Conservation (phyloP, 164 flowering plant species). For the Amborella trichopoda region DNA sequence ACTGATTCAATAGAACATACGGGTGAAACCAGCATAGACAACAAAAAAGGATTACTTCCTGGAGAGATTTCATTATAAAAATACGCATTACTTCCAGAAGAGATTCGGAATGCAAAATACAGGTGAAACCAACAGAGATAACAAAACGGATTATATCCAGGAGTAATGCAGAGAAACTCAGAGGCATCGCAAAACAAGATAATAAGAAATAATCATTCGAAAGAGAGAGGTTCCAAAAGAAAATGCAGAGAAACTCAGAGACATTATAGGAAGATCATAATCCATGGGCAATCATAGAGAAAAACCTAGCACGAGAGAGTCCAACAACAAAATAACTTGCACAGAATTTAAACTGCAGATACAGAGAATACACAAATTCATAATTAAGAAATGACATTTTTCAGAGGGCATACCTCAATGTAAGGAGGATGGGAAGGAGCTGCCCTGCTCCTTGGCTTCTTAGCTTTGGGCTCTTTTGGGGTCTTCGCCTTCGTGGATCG, state of each 20-base stretch:
- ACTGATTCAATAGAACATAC: too few relatives aligned
- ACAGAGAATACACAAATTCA: background rate
- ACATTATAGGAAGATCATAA: background rate
- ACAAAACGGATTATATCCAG: too few relatives aligned
- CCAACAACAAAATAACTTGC: background rate
- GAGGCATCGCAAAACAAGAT: too few relatives aligned
- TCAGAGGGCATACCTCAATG: slow-evolving; percentile 19
- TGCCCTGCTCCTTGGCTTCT: slow-evolving; percentile 16
- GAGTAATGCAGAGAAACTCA: too few relatives aligned
- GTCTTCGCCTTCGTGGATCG: slow-evolving; percentile 6
- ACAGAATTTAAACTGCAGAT: background rate
- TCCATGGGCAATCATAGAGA: background rate
- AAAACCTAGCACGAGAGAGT: background rate
- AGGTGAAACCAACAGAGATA: too few relatives aligned
- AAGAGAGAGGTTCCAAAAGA: background rate
- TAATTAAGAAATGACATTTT: background rate
- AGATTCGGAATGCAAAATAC: too few relatives aligned
- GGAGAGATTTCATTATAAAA: too few relatives aligned
- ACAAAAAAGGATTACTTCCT: too few relatives aligned
- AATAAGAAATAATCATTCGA: too few relatives aligned
- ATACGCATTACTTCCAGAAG: too few relatives aligned
- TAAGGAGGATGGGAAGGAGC: slow-evolving; percentile 41
- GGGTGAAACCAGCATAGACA: too few relatives aligned
- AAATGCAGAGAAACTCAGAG: background rate
- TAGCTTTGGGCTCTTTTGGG: slow-evolving; percentile 13